A percentile compares a stretch with the other conserved stretches of the same genome.
These are phyloP conservation scores for Otatea glauca DNA, from an alignment of 176 grass and related monocot species.

Conservation along the genomic window DNA sequence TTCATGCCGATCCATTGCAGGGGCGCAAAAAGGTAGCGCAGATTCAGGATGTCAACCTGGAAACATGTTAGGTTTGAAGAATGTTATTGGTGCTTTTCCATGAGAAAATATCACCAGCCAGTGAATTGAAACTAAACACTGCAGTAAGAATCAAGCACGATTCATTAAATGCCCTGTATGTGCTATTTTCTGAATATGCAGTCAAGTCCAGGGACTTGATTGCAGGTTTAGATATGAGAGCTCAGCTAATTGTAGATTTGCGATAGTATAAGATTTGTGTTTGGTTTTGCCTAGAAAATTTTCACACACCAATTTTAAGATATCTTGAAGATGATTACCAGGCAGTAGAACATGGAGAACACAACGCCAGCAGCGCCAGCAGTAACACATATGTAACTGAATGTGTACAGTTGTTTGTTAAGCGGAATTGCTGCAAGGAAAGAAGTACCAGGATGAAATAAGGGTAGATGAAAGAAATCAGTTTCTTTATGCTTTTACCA, in stretches of 20 bases:
- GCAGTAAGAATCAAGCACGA: neutral
- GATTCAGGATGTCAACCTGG: conserved; percentile 72
- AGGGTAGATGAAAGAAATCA: neutral
- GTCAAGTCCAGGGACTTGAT: neutral
- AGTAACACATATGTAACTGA: conserved; percentile 89
- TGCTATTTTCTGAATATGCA: neutral
- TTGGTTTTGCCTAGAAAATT: neutral
- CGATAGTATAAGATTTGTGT: neutral
- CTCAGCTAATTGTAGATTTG: neutral
- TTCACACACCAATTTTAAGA: neutral
- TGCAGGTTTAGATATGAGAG: neutral
- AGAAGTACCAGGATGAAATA: neutral
- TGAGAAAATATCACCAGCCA: neutral
- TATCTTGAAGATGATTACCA: conserved; percentile 46
- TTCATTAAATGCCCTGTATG: neutral
- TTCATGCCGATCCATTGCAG: conserved; percentile 93
- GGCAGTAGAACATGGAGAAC: conserved; percentile 72
- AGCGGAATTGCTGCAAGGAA: conserved; percentile 69
- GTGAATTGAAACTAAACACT: neutral
- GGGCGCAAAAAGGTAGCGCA: conserved; percentile 51
- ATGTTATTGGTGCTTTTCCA: neutral
- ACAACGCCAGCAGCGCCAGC: conserved; percentile 71
- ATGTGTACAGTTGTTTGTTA: conserved; percentile 89
- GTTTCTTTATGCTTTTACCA: conserved; percentile 44
- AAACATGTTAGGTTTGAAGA: neutral